These are phyloP conservation scores for Xylariaceae sp. DNA, from an alignment of 2,329 filamentous ascomycete species.

Conservation along the genomic window DNA sequence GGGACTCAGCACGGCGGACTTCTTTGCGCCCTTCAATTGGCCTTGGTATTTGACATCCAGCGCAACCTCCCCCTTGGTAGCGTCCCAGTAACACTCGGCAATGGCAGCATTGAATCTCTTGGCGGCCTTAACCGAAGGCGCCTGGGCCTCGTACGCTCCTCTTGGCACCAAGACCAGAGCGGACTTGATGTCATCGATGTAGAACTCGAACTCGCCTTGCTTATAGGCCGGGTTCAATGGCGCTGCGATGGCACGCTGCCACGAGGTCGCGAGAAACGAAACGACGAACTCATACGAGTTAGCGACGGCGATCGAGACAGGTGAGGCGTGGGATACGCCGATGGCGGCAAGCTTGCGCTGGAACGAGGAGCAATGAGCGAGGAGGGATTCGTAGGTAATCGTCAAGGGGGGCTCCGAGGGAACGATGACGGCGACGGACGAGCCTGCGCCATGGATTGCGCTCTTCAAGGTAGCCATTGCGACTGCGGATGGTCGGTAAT, in stretches of 20 bases:
- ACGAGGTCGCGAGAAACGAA: conserved; percentile 77
- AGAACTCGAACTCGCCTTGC: conserved; percentile 86
- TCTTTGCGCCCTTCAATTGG: conserved; percentile 47
- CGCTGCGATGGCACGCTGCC: conserved; percentile 76
- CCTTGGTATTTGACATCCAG: conserved; percentile 74
- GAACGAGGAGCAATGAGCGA: conserved; percentile 61
- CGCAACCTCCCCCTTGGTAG: conserved; percentile 56
- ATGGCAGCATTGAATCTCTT: conserved; percentile 76
- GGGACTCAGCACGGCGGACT: conserved; percentile 41
- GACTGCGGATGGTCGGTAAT: too few relatives aligned
- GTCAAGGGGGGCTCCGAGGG: conserved; percentile 60
- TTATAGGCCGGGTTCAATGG: conserved; percentile 87
- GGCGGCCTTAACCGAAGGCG: conserved; percentile 69
- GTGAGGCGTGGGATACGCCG: conserved; percentile 61
- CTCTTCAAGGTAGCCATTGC: conserved; percentile 42
- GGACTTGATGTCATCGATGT: conserved; percentile 81
- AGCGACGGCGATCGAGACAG: conserved; percentile 75
- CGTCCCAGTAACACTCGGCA: conserved; percentile 79
- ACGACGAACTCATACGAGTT: conserved; percentile 89
- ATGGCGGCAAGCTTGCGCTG: conserved; percentile 72
- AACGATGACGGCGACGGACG: conserved; percentile 62
- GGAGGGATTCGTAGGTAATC: conserved; percentile 65
- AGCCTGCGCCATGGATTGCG: conserved; percentile 42
- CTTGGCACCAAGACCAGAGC: conserved; percentile 70
- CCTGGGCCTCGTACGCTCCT: conserved; percentile 60